Evolutionary conservation across 2,329 filamentous ascomycete species (phyloP).

Genomic region (Calonectria multiphialidica): DNA sequence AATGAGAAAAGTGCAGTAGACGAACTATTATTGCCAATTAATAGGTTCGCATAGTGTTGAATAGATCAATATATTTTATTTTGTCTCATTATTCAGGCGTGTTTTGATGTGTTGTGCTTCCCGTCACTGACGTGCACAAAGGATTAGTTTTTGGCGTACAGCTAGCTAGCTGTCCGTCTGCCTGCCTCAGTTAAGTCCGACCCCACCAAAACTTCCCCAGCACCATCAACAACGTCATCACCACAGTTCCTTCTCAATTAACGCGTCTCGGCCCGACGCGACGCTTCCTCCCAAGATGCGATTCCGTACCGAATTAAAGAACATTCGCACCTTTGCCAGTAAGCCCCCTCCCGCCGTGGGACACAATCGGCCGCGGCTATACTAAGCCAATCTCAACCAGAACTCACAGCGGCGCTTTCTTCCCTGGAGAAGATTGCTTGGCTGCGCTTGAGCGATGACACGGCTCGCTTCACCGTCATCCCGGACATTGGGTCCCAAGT

Average conservation of each 20-base stretch:
- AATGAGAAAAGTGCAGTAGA: too few relatives aligned
- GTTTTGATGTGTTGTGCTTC: too few relatives aligned
- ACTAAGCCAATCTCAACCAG: slow-evolving; percentile 50
- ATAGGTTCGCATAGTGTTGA: too few relatives aligned
- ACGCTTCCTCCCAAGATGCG: slow-evolving; percentile 64
- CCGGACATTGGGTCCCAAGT: slow-evolving; percentile 96
- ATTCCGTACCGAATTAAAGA: slow-evolving; percentile 75
- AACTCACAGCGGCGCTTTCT: slow-evolving; percentile 73
- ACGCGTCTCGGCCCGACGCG: neutral
- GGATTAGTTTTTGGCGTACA: neutral
- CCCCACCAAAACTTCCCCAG: slow-evolving; percentile 14
- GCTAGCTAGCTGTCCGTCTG: neutral
- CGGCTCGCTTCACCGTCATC: slow-evolving; percentile 94
- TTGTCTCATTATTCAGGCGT: too few relatives aligned
- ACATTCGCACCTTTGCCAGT: slow-evolving; percentile 76
- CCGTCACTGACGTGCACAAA: too few relatives aligned
- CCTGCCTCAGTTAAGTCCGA: neutral
- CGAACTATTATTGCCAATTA: too few relatives aligned
- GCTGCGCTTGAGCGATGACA: slow-evolving; percentile 89
- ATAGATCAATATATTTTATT: too few relatives aligned
- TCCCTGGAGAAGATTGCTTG: slow-evolving; percentile 87
- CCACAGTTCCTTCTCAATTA: slow-evolving; percentile 3
- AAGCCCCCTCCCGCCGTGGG: slow-evolving; percentile 35
- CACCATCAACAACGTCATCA: neutral
- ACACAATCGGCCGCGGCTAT: neutral